These are phyloP conservation scores for Phytophthora macrochlamydospora DNA, from an alignment of 352 stramenopile species.

Conservation along the genomic window DNA sequence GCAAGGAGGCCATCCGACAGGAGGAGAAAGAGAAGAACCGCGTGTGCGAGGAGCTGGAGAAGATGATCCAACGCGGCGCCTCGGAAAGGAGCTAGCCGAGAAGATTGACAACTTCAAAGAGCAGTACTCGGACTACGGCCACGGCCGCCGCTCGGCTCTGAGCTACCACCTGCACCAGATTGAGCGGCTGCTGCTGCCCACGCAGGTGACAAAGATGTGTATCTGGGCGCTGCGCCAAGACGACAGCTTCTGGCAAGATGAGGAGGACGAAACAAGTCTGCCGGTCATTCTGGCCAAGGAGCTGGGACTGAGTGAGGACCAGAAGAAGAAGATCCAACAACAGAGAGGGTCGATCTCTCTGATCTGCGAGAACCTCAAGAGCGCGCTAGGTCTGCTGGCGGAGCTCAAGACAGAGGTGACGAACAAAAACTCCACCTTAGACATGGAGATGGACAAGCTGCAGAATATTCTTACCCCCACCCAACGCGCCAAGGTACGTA, in stretches of 20 bases:
- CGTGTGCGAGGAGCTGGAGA: constrained; percentile 81
- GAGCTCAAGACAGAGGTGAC: constrained; percentile 89
- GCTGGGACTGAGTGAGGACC: constrained; percentile 89
- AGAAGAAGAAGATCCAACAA: constrained; percentile 94
- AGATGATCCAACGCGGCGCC: constrained; percentile 81
- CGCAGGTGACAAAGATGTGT: constrained; percentile 94
- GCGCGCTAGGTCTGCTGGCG: constrained; percentile 83
- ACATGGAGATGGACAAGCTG: constrained; percentile 94
- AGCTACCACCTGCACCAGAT: constrained; percentile 94
- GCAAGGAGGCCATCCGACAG: constrained; percentile 86
- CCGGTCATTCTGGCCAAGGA: constrained; percentile 91
- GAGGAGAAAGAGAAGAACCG: constrained; percentile 88
- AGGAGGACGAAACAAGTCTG: constrained; percentile 89
- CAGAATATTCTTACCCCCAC: constrained; percentile 94
- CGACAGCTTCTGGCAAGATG: constrained; percentile 89
- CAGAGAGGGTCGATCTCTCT: constrained; percentile 77
- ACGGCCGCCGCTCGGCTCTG: constrained; percentile 86
- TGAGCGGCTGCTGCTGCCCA: constrained; percentile 92
- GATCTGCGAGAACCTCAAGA: constrained; percentile 91
- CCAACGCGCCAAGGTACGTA: constrained; percentile 88
- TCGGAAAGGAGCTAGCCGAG: constrained; percentile 90
- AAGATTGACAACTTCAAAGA: constrained; percentile 97
- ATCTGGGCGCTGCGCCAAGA: constrained; percentile 92
- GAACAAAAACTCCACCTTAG: constrained; percentile 93
- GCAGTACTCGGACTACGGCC: constrained; percentile 92